Conservation (phyloP, 1,284 basidiomycete genomes). For the Wolfiporia cocos region DNA sequence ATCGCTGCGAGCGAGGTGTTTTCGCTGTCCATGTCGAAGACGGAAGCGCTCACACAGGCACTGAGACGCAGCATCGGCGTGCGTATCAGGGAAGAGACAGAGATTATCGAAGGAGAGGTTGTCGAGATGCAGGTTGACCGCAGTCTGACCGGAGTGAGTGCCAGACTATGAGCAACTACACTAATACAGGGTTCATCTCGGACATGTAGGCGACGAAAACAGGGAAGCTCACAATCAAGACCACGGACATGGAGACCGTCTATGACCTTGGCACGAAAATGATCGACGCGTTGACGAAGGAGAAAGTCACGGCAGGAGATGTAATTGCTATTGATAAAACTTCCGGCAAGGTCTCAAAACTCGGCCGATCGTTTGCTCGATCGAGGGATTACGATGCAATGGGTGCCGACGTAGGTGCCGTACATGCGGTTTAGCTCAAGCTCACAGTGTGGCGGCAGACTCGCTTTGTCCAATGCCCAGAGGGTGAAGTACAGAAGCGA, state of each 20-base stretch:
- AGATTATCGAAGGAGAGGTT: constrained; percentile 97
- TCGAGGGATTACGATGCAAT: constrained; percentile 98
- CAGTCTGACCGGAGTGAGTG: constrained; percentile 90
- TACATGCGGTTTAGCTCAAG: not conserved
- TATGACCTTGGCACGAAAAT: constrained; percentile 99
- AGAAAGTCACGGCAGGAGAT: constrained; percentile 96
- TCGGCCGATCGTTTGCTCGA: constrained; percentile 92
- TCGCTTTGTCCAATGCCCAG: constrained; percentile 96
- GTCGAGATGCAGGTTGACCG: constrained; percentile 99
- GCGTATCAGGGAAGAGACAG: constrained; percentile 95
- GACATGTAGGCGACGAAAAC: constrained; percentile 86
- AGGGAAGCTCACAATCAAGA: constrained; percentile 96
- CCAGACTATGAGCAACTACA: not conserved
- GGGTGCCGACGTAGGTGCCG: constrained; percentile 82
- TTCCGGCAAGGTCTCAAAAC: constrained; percentile 94
- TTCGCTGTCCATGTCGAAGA: constrained; percentile 97
- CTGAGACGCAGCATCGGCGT: constrained; percentile 95
- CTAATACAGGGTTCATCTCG: not conserved
- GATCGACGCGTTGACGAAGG: constrained; percentile 96
- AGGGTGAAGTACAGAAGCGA: constrained; percentile 96
- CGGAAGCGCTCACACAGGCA: constrained; percentile 95
- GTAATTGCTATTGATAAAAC: constrained; percentile 97
- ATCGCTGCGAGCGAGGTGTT: constrained; percentile 97
- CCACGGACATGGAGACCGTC: constrained; percentile 99
- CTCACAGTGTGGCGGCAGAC: constrained; percentile 48